A percentile compares a stretch with the other conserved stretches of the same genome.
These are phyloP conservation scores for Ganoderma sinense DNA, from an alignment of 1,284 basidiomycete genomes.

Conservation along the genomic window DNA sequence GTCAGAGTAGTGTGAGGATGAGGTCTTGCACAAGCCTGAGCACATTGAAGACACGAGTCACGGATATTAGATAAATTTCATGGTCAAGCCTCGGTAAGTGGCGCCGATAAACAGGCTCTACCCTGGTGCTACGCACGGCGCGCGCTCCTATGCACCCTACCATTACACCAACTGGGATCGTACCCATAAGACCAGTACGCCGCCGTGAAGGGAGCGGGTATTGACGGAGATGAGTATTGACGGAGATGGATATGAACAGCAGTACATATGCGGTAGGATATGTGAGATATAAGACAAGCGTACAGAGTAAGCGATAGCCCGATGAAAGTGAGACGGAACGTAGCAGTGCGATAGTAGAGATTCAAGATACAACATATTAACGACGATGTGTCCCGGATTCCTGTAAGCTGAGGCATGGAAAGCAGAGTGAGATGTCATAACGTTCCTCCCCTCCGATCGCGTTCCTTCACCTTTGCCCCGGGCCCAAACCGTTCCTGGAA, in stretches of 20 bases:
- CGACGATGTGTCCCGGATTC: conserved; percentile 20
- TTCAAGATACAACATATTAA: conserved; percentile 30
- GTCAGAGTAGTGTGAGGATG: conserved; percentile 8
- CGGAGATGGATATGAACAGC: conserved; percentile 12
- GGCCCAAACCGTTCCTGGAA: conserved; percentile 89
- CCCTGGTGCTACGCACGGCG: neutral
- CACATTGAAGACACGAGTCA: conserved; percentile 17
- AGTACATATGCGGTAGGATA: conserved; percentile 31
- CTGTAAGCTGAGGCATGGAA: conserved; percentile 6
- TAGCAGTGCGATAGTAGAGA: conserved; percentile 29
- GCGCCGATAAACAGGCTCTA: conserved; percentile 19
- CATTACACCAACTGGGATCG: neutral
- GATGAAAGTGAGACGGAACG: conserved; percentile 19
- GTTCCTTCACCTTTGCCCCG: conserved; percentile 63
- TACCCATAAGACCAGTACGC: neutral
- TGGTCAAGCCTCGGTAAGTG: conserved; percentile 18
- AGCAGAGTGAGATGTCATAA: conserved; percentile 40
- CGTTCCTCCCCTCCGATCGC: conserved; percentile 52
- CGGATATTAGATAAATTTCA: conserved; percentile 3
- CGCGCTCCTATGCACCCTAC: neutral
- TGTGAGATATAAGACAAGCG: conserved; percentile 32
- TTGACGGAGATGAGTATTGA: neutral
- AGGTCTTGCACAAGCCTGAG: conserved; percentile 6
- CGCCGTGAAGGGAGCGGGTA: neutral
- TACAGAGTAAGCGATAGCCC: conserved; percentile 28